These are phyloP conservation scores for Helicocarpus griseus DNA, from an alignment of 2,329 filamentous ascomycete species.

Conservation along the genomic window DNA sequence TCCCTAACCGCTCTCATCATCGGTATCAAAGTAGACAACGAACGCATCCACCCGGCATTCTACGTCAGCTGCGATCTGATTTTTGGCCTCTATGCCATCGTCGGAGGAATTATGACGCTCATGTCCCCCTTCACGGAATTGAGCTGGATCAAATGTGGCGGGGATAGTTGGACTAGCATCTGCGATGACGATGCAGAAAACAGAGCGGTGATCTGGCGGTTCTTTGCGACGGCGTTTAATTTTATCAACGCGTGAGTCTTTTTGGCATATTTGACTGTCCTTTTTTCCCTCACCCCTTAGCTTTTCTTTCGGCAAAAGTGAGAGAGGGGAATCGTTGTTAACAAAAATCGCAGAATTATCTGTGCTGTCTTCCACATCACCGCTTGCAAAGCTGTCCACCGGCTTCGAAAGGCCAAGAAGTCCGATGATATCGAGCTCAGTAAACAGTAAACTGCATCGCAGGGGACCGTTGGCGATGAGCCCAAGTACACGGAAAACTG, in stretches of 20 bases:
- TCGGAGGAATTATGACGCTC: neutral
- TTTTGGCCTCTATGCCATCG: constrained; percentile 14
- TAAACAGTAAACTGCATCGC: neutral
- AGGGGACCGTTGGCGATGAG: neutral
- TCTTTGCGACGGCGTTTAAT: constrained; percentile 2
- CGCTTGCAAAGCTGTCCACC: neutral
- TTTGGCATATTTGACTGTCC: neutral
- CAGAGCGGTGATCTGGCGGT: constrained; percentile 3
- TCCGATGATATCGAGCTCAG: constrained; percentile 4
- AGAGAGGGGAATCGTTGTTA: too few species aligned
- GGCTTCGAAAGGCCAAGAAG: neutral
- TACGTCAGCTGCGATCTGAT: constrained; percentile 16
- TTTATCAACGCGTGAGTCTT: constrained; percentile 3
- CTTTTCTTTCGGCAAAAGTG: neutral
- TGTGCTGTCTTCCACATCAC: neutral
- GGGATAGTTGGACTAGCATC: neutral
- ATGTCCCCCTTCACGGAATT: neutral
- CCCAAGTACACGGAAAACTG: neutral
- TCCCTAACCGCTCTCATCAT: neutral
- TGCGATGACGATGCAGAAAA: neutral
- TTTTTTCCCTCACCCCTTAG: neutral
- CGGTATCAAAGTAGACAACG: neutral
- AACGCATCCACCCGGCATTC: neutral
- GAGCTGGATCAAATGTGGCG: constrained; percentile 2
- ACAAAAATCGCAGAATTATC: neutral